Base-by-base conservation (phyloP, 257 asterid genomes). In the Solanum bukasovii region DNA sequence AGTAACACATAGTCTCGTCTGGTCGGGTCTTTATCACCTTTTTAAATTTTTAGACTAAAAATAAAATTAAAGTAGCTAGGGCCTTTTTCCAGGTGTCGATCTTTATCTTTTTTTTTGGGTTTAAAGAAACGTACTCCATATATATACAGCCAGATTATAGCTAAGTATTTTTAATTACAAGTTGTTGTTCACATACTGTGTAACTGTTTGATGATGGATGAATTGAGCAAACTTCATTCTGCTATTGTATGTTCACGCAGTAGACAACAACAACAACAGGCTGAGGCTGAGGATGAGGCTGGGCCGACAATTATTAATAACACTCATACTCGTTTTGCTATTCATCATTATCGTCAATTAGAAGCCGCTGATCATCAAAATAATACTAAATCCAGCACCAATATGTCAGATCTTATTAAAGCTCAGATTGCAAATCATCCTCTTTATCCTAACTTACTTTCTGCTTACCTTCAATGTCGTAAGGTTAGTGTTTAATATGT, bases 361-460 rank as follows among this genome's bases (percentile, higher is more conserved):
- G 38, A 13, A 68, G 75, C 14, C 0, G 86, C 40, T 83, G 31
- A 74, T 37, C 52, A 37, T 37, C 88, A 79, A 59, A 65, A 38
- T 70, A 74, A 73, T 63, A 75, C 79, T 40, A 86, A 61, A 5
- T 23, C 85, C 70, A 75, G 67, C 38, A 82, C 72, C 29, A 72
- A 90, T 34, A 88, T 92, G 91, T 90, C 93, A 38, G 95, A 95
- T 85, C 6, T 90, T 84, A 90, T 93, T 77, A 96, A 96, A 90
- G 91, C 94, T 29, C 98, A 94, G 94, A 95, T 96, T 83, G 95
- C 97, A 78, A 93, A 83, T 91, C 99, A 96, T 92, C 98, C 97
- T 90, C 95, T 94, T 73, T 96, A 94, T 89, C 96, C 99, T 67
- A 90, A 88, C 90, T 91, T 96, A 89, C 90, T 95, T 25, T 92